phyloP scores from a whole-genome alignment of 2,329 filamentous ascomycete species.

The Fusarium sp. region DNA sequence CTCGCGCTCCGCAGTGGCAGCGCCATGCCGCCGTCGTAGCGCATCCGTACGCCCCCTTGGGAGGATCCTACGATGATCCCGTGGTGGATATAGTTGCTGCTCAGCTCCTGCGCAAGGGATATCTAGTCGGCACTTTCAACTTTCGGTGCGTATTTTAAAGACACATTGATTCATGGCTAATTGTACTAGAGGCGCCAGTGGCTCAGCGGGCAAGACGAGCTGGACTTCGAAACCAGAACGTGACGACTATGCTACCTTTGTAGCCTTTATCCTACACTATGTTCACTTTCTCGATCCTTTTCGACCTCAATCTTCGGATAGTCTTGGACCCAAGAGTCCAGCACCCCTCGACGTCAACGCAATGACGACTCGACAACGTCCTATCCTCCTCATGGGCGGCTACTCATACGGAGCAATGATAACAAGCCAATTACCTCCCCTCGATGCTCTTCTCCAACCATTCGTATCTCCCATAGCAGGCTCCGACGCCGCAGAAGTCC shows the following conservation, averaged over 20 bases:
- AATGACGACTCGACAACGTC: conserved; percentile 23
- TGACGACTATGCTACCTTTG: conserved; percentile 84
- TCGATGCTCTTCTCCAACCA: conserved; percentile 67
- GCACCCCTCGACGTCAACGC: background rate
- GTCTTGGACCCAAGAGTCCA: conserved; percentile 3
- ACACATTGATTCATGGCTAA: conserved; percentile 12
- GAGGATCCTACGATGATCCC: conserved; percentile 86
- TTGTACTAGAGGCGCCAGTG: conserved; percentile 75
- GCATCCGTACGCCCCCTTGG: conserved; percentile 91
- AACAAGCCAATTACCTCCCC: conserved; percentile 76
- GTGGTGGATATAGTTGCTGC: conserved; percentile 76
- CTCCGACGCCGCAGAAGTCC: conserved; percentile 75
- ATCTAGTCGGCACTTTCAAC: conserved; percentile 88
- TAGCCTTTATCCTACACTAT: conserved; percentile 84
- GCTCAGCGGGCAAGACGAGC: conserved; percentile 81
- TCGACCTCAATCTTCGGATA: conserved; percentile 23
- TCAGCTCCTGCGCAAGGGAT: conserved; percentile 76
- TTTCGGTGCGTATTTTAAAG: conserved; percentile 73
- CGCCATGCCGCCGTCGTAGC: conserved; percentile 75
- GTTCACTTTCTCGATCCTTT: conserved; percentile 68
- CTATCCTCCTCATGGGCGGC: conserved; percentile 73
- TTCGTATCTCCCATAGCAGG: conserved; percentile 67
- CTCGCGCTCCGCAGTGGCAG: conserved; percentile 55
- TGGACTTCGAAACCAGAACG: conserved; percentile 88
- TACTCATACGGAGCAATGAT: conserved; percentile 95